These are phyloP conservation scores for Anethum foeniculum DNA, from an alignment of 140 eudicot genomes.

Conservation along the genomic window DNA sequence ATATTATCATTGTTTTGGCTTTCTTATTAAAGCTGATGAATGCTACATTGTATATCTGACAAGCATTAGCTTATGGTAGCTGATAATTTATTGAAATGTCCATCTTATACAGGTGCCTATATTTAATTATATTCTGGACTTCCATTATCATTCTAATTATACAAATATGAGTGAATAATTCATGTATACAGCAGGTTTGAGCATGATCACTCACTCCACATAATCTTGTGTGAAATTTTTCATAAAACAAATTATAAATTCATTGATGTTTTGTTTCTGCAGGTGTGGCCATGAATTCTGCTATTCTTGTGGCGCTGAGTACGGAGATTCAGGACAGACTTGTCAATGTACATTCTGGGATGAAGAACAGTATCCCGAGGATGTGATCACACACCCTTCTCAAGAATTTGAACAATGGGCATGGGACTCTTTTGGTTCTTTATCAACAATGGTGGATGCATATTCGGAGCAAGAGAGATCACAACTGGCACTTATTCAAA, in stretches of 20 bases:
- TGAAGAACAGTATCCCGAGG: conserved; percentile 31
- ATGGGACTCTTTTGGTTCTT: conserved; percentile 74
- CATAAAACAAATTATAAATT: not conserved
- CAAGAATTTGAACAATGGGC: conserved; percentile 65
- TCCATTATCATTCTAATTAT: not conserved
- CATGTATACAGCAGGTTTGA: not conserved
- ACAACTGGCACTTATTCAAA: conserved; percentile 80
- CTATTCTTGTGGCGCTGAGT: conserved; percentile 76
- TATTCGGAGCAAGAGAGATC: conserved; percentile 94
- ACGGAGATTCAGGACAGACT: conserved; percentile 44
- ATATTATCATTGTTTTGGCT: not conserved
- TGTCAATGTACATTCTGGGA: conserved; percentile 61
- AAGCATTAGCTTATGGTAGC: not conserved
- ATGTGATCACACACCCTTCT: conserved; percentile 29
- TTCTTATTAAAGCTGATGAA: not conserved
- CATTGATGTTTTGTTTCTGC: not conserved
- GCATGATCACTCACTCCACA: not conserved
- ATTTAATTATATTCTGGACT: not conserved
- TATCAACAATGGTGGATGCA: conserved; percentile 71
- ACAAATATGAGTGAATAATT: not conserved
- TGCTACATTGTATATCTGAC: not conserved
- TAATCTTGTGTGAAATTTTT: not conserved
- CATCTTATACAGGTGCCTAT: not conserved
- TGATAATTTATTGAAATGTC: not conserved
- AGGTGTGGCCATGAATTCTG: conserved; percentile 95